A percentile compares a stretch with the other conserved stretches of the same genome.
phyloP scores from a whole-genome alignment of 805 yeast species.

The Candida ulmi region DNA sequence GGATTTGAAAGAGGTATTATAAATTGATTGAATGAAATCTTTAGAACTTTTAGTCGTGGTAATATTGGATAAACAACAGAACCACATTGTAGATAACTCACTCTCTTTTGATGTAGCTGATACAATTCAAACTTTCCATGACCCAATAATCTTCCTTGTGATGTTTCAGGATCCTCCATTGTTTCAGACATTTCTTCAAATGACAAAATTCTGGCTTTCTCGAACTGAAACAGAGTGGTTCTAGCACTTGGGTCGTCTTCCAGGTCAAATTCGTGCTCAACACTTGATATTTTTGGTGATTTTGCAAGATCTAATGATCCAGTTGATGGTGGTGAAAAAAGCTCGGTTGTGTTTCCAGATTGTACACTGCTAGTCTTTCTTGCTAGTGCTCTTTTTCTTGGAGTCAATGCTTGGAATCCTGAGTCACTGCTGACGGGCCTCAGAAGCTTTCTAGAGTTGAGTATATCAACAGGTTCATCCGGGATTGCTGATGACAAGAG shows the following conservation, averaged over 20 bases:
- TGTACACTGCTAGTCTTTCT: slow-evolving; percentile 7
- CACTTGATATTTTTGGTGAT: slow-evolving; percentile 1
- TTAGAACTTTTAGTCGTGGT: slow-evolving; percentile 54
- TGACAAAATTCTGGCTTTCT: slow-evolving; percentile 18
- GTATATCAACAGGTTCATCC: slow-evolving; percentile 17
- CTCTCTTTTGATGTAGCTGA: slow-evolving; percentile 50
- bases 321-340: no score
- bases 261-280: not conserved
- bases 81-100: slow-evolving; percentile 59
- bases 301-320: slow-evolving; percentile 1
- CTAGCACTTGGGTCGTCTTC: slow-evolving; percentile 12
- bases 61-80: slow-evolving; percentile 69
- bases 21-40: slow-evolving; percentile 43
- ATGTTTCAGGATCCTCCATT: slow-evolving; percentile 5
- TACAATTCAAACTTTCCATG: slow-evolving; percentile 58
- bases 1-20: slow-evolving; percentile 68
- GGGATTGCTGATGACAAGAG: not conserved
- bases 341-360: no score
- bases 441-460: slow-evolving; percentile 17
- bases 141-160: slow-evolving; percentile 45
- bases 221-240: slow-evolving; percentile 13
- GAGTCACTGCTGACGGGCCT: slow-evolving; percentile 8
- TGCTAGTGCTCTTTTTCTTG: slow-evolving; percentile 19
- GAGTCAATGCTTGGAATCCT: slow-evolving; percentile 12
- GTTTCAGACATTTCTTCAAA: slow-evolving; percentile 17